Conservation (phyloP, 371 early-diverging fungal genomes). For the Batkoa obscura region DNA sequence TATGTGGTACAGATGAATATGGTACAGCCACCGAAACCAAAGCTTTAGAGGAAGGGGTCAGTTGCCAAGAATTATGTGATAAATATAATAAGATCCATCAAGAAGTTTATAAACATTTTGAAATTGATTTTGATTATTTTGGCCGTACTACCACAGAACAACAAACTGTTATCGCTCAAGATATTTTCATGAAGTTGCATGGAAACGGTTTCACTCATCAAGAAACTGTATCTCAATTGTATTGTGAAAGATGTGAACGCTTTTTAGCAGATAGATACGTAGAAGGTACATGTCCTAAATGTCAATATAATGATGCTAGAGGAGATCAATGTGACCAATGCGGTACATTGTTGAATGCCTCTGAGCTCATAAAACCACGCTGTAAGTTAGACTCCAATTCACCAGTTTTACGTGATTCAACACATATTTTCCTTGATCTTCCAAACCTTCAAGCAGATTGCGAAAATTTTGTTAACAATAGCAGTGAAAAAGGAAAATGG, state of each 20-base stretch:
- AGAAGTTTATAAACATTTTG: constrained; percentile 92
- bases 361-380: constrained; percentile 84
- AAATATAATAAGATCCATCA: constrained; percentile 85
- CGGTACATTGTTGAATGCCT: constrained; percentile 77
- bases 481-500: constrained; percentile 62
- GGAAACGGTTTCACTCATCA: constrained; percentile 55
- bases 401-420: constrained; percentile 71
- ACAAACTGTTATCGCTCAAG: constrained; percentile 89
- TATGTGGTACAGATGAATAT: constrained; percentile 99
- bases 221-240: constrained; percentile 75
- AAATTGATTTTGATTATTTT: constrained; percentile 89
- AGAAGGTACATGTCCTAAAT: constrained; percentile 90
- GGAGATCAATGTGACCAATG: constrained; percentile 99
- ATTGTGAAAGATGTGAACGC: constrained; percentile 72
- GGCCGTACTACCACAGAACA: constrained; percentile 86
- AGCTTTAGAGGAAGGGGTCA: constrained; percentile 81
- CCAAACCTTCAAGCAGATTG: constrained; percentile 50
- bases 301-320: constrained; percentile 84
- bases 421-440: constrained; percentile 89
- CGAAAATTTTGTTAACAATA: constrained; percentile 51
- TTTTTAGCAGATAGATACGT: constrained; percentile 99
- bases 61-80: constrained; percentile 90
- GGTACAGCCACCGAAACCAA: constrained; percentile 99
- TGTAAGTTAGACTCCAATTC: constrained; percentile 83
- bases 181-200: constrained; percentile 70